Percentiles rank a stretch among this genome's conserved stretches.
phyloP scores from a whole-genome alignment of 768 basidiomycete species.

The Psilocybe sp. region DNA sequence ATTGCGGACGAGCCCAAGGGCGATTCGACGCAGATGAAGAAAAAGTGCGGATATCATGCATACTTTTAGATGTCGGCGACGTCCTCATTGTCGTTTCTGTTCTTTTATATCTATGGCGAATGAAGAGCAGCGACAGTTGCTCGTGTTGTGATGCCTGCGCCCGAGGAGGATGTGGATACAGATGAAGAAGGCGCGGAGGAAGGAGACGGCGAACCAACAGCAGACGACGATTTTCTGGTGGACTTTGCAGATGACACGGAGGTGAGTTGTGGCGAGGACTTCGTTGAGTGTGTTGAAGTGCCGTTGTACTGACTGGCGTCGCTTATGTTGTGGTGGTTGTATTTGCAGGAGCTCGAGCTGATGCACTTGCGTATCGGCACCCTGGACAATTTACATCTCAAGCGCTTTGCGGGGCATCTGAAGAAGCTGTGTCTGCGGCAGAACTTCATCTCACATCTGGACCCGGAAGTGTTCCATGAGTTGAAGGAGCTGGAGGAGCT shows the following conservation, averaged over 20 bases:
- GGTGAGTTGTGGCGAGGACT: constrained; percentile 38
- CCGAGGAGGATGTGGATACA: constrained; percentile 33
- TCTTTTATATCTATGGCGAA: neutral
- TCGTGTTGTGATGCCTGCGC: constrained; percentile 47
- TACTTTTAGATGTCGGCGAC: neutral
- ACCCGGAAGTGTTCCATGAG: constrained; percentile 66
- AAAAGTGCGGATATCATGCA: neutral
- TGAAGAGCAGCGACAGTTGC: constrained; percentile 22
- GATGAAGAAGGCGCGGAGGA: constrained; percentile 45
- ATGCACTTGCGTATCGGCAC: constrained; percentile 76
- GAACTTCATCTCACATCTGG: constrained; percentile 73
- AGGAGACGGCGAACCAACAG: constrained; percentile 35
- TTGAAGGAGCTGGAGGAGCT: constrained; percentile 79
- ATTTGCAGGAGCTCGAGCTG: constrained; percentile 77
- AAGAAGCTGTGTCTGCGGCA: constrained; percentile 82
- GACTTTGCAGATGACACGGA: constrained; percentile 85
- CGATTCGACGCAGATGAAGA: neutral
- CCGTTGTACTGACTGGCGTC: neutral
- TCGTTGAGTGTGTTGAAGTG: neutral
- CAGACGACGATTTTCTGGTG: constrained; percentile 67
- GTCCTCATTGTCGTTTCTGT: neutral
- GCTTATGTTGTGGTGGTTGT: neutral
- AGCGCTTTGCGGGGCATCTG: constrained; percentile 68
- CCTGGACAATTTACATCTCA: constrained; percentile 62
- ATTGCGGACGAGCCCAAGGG: neutral